Percentiles rank a stretch among this genome's conserved stretches.
Conservation (phyloP, 23 red algal species). For the Pyropia haitanensis region DNA sequence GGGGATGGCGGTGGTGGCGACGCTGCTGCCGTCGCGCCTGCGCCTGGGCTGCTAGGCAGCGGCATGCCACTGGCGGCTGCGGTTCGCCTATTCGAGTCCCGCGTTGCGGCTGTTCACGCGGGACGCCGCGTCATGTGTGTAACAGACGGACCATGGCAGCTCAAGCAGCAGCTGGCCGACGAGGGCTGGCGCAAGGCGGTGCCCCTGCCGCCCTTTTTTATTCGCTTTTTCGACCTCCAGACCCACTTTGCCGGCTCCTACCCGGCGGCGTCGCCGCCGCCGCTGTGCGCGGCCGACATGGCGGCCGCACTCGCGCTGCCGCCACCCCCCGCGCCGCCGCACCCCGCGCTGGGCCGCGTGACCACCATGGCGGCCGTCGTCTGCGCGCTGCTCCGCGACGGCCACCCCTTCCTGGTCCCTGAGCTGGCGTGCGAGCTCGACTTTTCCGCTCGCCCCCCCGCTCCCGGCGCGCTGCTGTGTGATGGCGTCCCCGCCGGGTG, state of each 20-base stretch:
- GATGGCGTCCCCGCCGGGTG: conserved; percentile 60
- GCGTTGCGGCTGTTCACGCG: too few relatives aligned
- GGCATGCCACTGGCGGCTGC: too few relatives aligned
- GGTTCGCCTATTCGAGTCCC: too few relatives aligned
- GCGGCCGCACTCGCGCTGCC: conserved; percentile 39
- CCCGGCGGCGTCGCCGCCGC: conserved; percentile 28
- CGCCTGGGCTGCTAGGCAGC: too few relatives aligned
- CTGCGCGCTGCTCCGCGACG: conserved; percentile 29
- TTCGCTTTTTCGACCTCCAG: conserved; percentile 51
- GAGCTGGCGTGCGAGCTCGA: conserved; percentile 20
- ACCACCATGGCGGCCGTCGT: conserved; percentile 38
- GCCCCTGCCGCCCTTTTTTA: conserved; percentile 42
- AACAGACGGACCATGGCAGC: conserved; percentile 72
- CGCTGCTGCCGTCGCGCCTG: too few relatives aligned
- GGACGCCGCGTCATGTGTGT: conserved; percentile 25
- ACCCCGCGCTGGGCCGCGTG: conserved; percentile 8
- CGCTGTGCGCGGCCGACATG: neutral
- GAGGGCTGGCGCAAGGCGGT: conserved; percentile 68
- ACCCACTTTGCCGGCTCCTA: conserved; percentile 63
- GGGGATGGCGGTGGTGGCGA: too few relatives aligned
- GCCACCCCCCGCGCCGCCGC: conserved; percentile 21
- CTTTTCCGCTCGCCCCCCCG: neutral
- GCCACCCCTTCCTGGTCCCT: conserved; percentile 36
- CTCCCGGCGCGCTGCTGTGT: conserved; percentile 49
- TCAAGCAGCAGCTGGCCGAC: conserved; percentile 35